Percentiles rank a stretch among this genome's conserved stretches.
Evolutionary conservation across 139 green algal genomes (phyloP).

Genomic region (Chlorella ohadii): DNA sequence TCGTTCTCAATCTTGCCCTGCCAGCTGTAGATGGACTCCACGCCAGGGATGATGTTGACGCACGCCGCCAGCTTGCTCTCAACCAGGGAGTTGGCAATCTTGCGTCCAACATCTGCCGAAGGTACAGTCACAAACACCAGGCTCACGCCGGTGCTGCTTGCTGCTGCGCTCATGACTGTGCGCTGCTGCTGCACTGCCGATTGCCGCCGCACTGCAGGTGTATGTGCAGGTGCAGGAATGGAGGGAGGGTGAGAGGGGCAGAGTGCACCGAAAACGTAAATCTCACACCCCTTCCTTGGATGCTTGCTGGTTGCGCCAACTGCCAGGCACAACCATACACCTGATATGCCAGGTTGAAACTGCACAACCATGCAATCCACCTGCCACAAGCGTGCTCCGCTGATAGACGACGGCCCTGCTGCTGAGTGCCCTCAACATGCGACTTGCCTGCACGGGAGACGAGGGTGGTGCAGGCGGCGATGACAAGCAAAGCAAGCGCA

Average conservation of each 20-base stretch:
- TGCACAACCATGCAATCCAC: too few relatives aligned
- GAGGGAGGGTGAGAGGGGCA: not conserved
- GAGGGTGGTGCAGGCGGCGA: too few relatives aligned
- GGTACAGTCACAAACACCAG: constrained; percentile 18
- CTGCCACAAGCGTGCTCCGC: too few relatives aligned
- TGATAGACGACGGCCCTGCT: too few relatives aligned
- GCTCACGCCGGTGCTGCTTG: not conserved
- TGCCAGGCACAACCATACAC: too few relatives aligned
- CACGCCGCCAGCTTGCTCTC: constrained; percentile 77
- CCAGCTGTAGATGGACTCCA: constrained; percentile 83
- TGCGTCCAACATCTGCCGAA: constrained; percentile 44
- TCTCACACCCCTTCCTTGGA: too few relatives aligned
- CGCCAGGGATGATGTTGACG: constrained; percentile 82
- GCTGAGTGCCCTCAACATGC: too few relatives aligned
- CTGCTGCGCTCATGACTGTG: not conserved
- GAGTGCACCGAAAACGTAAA: not conserved
- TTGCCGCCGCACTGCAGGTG: not conserved
- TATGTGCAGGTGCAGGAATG: too few relatives aligned
- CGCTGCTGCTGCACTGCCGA: not conserved
- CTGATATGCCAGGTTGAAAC: too few relatives aligned
- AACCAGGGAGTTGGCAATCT: constrained; percentile 66
- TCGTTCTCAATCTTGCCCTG: constrained; percentile 74
- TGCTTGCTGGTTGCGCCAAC: too few relatives aligned
- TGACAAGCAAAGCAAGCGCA: too few relatives aligned
- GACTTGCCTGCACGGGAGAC: too few relatives aligned